A percentile compares a stretch with the other conserved stretches of the same genome.
These are phyloP conservation scores for Pythium vanterpoolii DNA, from an alignment of 352 stramenopile species.

Conservation along the genomic window DNA sequence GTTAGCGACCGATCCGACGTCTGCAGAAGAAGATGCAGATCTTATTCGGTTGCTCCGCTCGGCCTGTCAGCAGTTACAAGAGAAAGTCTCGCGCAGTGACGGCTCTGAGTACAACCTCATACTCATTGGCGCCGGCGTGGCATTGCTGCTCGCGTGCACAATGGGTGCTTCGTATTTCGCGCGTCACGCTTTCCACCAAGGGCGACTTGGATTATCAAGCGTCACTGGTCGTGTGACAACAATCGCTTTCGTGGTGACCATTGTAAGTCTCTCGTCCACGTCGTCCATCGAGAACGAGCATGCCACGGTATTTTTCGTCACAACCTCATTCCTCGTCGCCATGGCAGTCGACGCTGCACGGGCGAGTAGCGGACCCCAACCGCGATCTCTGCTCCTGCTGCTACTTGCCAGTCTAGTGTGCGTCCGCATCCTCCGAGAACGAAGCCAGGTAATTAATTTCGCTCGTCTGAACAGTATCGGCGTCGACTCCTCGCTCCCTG, in stretches of 20 bases:
- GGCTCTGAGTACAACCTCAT: conserved; percentile 69
- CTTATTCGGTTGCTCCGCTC: conserved; percentile 10
- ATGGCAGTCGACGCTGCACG: conserved; percentile 16
- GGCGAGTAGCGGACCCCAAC: background rate
- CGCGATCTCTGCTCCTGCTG: conserved; percentile 11
- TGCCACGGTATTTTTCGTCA: conserved; percentile 74
- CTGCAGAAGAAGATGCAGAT: background rate
- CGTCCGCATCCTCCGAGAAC: conserved; percentile 60
- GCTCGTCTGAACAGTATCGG: conserved; percentile 60
- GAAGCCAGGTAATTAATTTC: conserved; percentile 90
- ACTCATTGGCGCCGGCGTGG: conserved; percentile 36
- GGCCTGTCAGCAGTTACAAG: conserved; percentile 47
- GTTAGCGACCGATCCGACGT: background rate
- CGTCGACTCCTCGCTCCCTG: conserved; percentile 38
- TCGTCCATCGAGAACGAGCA: conserved; percentile 91
- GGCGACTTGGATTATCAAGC: background rate
- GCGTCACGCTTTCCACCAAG: background rate
- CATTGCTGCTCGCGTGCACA: conserved; percentile 33
- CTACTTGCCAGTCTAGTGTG: conserved; percentile 34
- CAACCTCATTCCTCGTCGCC: conserved; percentile 42
- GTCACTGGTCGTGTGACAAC: conserved; percentile 2
- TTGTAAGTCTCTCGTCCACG: conserved; percentile 67
- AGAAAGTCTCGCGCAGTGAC: conserved; percentile 52
- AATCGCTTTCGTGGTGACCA: conserved; percentile 34
- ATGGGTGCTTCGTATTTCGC: conserved; percentile 3